Conservation (phyloP, 345 rosid species). For the Pelargonium nanum region DNA sequence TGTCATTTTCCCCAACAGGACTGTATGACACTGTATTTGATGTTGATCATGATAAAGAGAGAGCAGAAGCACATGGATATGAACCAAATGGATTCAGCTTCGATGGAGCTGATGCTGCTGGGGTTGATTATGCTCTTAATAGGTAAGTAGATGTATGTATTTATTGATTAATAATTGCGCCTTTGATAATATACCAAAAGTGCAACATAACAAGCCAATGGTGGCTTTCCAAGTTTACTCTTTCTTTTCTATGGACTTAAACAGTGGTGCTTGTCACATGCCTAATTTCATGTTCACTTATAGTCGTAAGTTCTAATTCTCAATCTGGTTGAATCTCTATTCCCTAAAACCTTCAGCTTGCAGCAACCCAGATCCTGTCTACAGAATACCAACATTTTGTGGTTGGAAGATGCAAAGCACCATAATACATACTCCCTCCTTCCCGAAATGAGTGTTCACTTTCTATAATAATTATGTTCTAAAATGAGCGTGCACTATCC, state of each 20-base stretch:
- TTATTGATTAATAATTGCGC: background rate
- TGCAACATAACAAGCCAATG: background rate
- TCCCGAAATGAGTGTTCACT: too few relatives aligned
- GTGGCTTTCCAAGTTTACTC: too few relatives aligned
- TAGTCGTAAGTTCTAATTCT: background rate
- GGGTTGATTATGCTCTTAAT: constrained; percentile 76
- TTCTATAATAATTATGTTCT: too few relatives aligned
- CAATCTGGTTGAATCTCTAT: background rate
- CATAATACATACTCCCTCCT: too few relatives aligned
- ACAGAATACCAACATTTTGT: background rate
- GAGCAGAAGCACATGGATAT: constrained; percentile 66
- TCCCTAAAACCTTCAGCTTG: background rate
- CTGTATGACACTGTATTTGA: constrained; percentile 89
- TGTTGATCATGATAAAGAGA: constrained; percentile 75
- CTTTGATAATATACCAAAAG: too few relatives aligned
- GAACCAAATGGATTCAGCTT: constrained; percentile 92
- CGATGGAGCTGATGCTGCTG: constrained; percentile 75
- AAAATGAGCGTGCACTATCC: too few relatives aligned
- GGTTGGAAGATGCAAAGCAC: too few relatives aligned
- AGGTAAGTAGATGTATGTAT: constrained; percentile 32
- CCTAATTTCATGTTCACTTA: background rate
- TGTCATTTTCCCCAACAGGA: constrained; percentile 32
- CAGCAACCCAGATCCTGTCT: background rate
- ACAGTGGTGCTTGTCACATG: too few relatives aligned
- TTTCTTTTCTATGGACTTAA: too few relatives aligned